phyloP scores from a whole-genome alignment of 108 stramenopile species.

The Epipyxis sp. region DNA sequence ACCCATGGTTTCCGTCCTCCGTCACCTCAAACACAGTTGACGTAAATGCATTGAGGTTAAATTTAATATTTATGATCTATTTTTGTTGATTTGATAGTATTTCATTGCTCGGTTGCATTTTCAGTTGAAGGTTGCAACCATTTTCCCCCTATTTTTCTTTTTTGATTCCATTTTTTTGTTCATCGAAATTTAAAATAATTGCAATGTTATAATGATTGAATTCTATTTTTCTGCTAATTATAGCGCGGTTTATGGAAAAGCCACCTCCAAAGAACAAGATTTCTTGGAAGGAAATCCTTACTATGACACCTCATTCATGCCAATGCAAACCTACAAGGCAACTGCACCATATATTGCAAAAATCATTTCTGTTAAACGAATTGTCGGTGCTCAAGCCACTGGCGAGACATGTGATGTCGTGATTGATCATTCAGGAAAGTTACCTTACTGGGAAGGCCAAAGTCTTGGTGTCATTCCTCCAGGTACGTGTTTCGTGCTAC shows the following conservation, averaged over 20 bases:
- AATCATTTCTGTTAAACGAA: conserved; percentile 91
- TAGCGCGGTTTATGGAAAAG: conserved; percentile 39
- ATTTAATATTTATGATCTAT: too few species aligned
- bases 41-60: conserved; percentile 39
- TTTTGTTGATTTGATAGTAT: too few species aligned
- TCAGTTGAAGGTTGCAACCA: background rate
- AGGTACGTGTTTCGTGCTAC: too few species aligned
- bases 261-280: conserved; percentile 67
- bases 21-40: conserved; percentile 45
- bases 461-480: conserved; percentile 95
- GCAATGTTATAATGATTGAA: background rate
- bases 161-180: background rate
- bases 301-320: conserved; percentile 80
- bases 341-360: conserved; percentile 92
- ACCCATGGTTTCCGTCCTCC: conserved; percentile 47
- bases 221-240: background rate
- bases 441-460: conserved; percentile 98
- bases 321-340: conserved; percentile 91
- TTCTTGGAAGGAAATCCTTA: conserved; percentile 94
- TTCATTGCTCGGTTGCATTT: too few species aligned
- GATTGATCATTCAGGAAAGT: conserved; percentile 89
- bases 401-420: conserved; percentile 87
- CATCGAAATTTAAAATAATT: conserved; percentile 4
- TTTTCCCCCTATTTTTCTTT: background rate
- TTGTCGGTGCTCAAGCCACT: conserved; percentile 90